Evolutionary conservation across 768 basidiomycete species (phyloP), one percentile per base, ranked within the genome.

Genomic region (Tulasnella sp.): DNA sequence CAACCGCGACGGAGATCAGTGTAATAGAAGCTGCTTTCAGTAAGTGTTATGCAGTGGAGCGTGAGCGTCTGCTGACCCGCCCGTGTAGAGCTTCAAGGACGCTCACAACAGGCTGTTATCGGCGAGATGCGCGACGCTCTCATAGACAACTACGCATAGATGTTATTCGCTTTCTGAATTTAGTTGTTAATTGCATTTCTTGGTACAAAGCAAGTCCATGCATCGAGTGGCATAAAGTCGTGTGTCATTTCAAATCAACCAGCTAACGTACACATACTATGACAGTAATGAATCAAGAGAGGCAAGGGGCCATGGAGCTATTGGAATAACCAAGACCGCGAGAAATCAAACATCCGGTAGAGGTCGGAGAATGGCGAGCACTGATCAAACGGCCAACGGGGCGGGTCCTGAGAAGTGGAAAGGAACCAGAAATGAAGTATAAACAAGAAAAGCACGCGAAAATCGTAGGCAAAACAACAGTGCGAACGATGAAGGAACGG

Each of bases 11-110:
- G 75, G 98, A 99, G 85, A 95, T 99, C 84, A 94, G 92, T 82
- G 97, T 99, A 51, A 98, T 99, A 82, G 98, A 99, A 84, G 96
- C 96, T 37, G 88, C 95, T 73, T 99, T 99, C 88, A 96, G 96
- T 97, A 82, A 82, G 95, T 90, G 23, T 37, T 26, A 73, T 44
- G 79, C 23, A 26, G 71, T n/a, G 39, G 57, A 48, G 15, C 40
- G 11, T 48, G 20, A 48, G 20, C 46, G 18, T 20, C 20, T 48
- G 46, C 16, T 72, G 13, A 48, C 55, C n/a, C 51, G 55, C 74
- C 26, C 51, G 0, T 69, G 39, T 83, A 94, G 93, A 95, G 85
- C 88, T 97, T 57, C 93, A 93, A 88, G 95, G 94, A 67, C 92
- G 93, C 82, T 90, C 90, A 74, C 90, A 90, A 20, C 88, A 90